Evolutionary conservation across 1,284 basidiomycete species (phyloP).

Genomic region (Cryptococcus wingfieldii): DNA sequence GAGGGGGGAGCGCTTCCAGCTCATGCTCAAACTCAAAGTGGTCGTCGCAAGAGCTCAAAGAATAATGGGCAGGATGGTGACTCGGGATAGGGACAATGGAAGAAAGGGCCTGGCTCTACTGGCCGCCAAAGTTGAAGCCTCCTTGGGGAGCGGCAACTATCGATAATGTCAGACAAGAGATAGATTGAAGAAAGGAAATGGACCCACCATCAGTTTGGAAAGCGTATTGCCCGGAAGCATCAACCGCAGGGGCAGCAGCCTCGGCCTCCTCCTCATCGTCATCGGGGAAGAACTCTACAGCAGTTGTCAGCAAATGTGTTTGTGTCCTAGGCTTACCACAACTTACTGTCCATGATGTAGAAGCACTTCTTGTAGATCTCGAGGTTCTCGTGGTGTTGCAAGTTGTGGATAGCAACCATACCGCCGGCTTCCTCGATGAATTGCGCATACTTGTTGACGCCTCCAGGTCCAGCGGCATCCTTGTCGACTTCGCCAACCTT

Average conservation of each 20-base stretch:
- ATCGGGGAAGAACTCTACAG: conserved; percentile 45
- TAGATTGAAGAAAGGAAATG: neutral
- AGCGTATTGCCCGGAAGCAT: conserved; percentile 83
- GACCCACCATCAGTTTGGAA: conserved; percentile 61
- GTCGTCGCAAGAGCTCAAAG: neutral
- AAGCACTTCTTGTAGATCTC: conserved; percentile 99
- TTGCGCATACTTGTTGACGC: conserved; percentile 86
- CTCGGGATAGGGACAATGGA: neutral
- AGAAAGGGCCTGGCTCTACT: conserved; percentile 10
- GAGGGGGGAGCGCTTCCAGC: neutral
- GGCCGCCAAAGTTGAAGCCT: conserved; percentile 78
- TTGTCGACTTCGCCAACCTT: conserved; percentile 98
- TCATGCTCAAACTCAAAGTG: neutral
- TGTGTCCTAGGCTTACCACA: neutral
- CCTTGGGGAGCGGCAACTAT: conserved; percentile 82
- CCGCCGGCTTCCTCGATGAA: conserved; percentile 98
- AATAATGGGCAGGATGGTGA: neutral
- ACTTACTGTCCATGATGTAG: conserved; percentile 88
- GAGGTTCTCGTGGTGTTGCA: conserved; percentile 98
- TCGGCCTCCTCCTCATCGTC: conserved; percentile 55
- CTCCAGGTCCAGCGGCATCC: conserved; percentile 73
- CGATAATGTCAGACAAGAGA: conserved; percentile 7
- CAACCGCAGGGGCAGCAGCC: conserved; percentile 73
- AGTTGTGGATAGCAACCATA: conserved; percentile 97
- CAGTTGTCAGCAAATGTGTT: neutral